Conservation (phyloP, 768 basidiomycete species). For the Naganishia vaughanmartiniae region DNA sequence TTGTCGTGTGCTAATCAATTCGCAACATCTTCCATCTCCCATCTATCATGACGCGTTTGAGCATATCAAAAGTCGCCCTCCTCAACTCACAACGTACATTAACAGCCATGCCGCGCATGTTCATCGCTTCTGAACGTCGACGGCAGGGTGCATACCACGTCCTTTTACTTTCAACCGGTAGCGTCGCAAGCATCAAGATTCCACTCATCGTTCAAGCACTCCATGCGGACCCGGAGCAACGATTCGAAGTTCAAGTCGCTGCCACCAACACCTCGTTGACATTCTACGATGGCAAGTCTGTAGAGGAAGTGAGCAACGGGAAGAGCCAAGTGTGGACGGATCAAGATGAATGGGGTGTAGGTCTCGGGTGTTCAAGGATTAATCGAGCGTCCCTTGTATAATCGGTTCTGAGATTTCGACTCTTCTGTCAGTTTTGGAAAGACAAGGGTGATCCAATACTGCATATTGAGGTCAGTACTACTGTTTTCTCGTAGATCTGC, state of each 20-base stretch:
- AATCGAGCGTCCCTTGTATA: background rate
- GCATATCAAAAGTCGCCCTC: background rate
- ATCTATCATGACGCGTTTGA: too few relatives aligned
- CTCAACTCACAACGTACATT: background rate
- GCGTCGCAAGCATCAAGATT: slow-evolving; percentile 89
- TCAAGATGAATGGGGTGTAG: slow-evolving; percentile 86
- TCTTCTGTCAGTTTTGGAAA: slow-evolving; percentile 60
- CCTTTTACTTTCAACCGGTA: slow-evolving; percentile 84
- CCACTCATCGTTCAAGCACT: slow-evolving; percentile 69
- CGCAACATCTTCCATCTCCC: background rate
- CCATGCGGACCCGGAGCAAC: slow-evolving; percentile 3
- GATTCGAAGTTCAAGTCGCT: slow-evolving; percentile 72
- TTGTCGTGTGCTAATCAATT: background rate
- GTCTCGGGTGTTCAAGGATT: slow-evolving; percentile 43
- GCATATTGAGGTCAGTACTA: slow-evolving; percentile 85
- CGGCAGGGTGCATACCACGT: slow-evolving; percentile 56
- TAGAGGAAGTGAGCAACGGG: slow-evolving; percentile 52
- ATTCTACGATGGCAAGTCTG: slow-evolving; percentile 66
- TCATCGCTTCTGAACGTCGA: slow-evolving; percentile 19
- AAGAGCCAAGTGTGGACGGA: slow-evolving; percentile 66
- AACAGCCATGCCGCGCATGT: slow-evolving; percentile 5
- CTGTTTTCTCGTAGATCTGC: background rate
- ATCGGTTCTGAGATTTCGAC: slow-evolving; percentile 1
- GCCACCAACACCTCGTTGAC: slow-evolving; percentile 72
- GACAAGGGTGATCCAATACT: slow-evolving; percentile 85